Percentiles rank a stretch among this genome's conserved stretches.
Evolutionary conservation across 257 asterid species (phyloP).

Genomic region (Solanum infundibuliforme): DNA sequence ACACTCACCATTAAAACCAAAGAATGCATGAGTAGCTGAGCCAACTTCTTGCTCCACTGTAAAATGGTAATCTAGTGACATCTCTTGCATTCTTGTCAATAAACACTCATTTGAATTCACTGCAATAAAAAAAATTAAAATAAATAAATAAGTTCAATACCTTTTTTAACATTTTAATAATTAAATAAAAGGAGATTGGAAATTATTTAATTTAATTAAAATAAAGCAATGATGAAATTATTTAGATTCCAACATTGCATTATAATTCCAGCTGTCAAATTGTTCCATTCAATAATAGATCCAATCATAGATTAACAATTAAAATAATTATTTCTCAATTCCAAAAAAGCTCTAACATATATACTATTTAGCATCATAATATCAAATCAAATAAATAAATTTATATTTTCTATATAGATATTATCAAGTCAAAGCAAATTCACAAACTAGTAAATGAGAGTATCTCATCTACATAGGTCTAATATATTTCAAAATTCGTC

Average conservation of each 20-base stretch:
- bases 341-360: too few relatives aligned
- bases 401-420: too few relatives aligned
- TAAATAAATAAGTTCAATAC: neutral
- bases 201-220: neutral
- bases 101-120: slow-evolving; percentile 82
- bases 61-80: slow-evolving; percentile 89
- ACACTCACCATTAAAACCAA: slow-evolving; percentile 78
- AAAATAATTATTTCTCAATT: neutral
- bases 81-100: slow-evolving; percentile 96
- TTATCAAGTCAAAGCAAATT: too few relatives aligned
- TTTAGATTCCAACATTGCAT: neutral
- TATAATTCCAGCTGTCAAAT: neutral
- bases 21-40: slow-evolving; percentile 95
- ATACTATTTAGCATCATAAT: neutral
- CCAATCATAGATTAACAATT: neutral
- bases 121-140: slow-evolving; percentile 17
- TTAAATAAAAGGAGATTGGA: neutral
- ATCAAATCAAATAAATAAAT: too few relatives aligned
- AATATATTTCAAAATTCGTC: neutral
- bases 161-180: neutral
- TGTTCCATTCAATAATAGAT: neutral
- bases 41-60: slow-evolving; percentile 98
- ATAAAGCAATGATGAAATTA: neutral
- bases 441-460: too few relatives aligned
- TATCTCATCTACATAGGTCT: too few relatives aligned